Evolutionary conservation across 371 early-diverging fungal genomes (phyloP).

Genomic region (Thermomucor indicae-seudaticae): DNA sequence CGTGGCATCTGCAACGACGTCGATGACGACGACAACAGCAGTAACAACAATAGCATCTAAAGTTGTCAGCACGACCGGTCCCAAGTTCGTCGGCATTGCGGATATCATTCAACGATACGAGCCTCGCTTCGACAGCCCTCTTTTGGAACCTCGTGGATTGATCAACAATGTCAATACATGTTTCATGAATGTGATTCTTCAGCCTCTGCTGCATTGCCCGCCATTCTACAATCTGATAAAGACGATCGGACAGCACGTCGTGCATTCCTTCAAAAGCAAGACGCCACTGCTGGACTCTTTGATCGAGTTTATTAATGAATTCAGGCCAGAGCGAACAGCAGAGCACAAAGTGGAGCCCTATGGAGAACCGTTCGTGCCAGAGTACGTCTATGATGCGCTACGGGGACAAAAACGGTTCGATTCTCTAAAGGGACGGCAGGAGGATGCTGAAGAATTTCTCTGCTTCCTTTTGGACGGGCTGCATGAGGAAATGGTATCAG

Average conservation of each 20-base stretch:
- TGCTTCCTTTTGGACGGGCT: slow-evolving; percentile 90
- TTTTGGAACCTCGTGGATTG: slow-evolving; percentile 86
- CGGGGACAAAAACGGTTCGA: slow-evolving; percentile 75
- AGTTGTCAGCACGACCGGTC: no score
- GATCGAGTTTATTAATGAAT: slow-evolving; percentile 79
- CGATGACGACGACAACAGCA: no score
- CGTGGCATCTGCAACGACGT: neutral
- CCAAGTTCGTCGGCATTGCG: slow-evolving; percentile 51
- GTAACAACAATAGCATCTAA: no score
- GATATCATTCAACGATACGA: slow-evolving; percentile 56
- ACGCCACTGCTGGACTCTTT: slow-evolving; percentile 83
- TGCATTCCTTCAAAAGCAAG: slow-evolving; percentile 66
- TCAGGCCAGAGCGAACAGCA: slow-evolving; percentile 35
- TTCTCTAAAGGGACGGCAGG: slow-evolving; percentile 89
- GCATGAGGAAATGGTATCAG: slow-evolving; percentile 83
- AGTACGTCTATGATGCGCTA: slow-evolving; percentile 89
- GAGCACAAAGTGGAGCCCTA: slow-evolving; percentile 40
- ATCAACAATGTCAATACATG: slow-evolving; percentile 96
- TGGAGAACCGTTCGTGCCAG: slow-evolving; percentile 86
- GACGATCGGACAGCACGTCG: slow-evolving; percentile 59
- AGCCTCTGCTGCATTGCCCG: slow-evolving; percentile 82
- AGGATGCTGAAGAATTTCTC: slow-evolving; percentile 97
- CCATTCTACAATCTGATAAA: slow-evolving; percentile 86
- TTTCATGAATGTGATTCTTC: slow-evolving; percentile 94
- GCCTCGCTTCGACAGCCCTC: slow-evolving; percentile 41